Evolutionary conservation across 768 basidiomycete genomes (phyloP), one percentile per base, ranked within the genome.

Genomic region (Hericium alpestre): DNA sequence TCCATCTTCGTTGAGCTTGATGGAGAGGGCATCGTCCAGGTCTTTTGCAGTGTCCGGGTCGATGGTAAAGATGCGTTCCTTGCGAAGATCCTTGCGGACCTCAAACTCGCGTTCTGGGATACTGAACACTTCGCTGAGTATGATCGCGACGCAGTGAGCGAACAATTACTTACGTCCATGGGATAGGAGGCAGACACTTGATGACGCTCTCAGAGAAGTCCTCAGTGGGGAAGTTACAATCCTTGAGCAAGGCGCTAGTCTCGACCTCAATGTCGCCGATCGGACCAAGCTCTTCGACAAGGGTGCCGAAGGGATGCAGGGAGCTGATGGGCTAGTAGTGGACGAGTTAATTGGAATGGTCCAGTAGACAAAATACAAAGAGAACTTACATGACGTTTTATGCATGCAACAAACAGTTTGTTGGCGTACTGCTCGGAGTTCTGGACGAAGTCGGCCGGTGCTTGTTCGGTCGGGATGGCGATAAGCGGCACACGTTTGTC

Each of bases 231-330:
- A 97, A 97, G 72, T 97, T 97, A 78, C 93, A 97, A 70, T 99
- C 96, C 71, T 98, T 98, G 62, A 99, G 77, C 58, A 99, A 75
- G 8, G 96, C 96, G 59, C 91, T 94, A 4, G 95, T 98, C 72
- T 99, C 96, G 8, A 96, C 93, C 71, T 98, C 93, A 53, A 95
- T 86, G 62, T 99, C 91, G n/a, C 96, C 96, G 59, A 99, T 99
- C 18, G 93, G 87, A 48, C 96, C 96, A 52, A 99, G 80, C 69
- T 99, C 94, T 69, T 99, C 96, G 23, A 97, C 96, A 40, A 99
- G 75, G 18, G 95, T 97, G 56, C 96, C 96, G 69, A 99, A 99
- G 9, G 96, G 96, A 79, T 98, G 96, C 15, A 99, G 80, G 40
- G 95, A 98, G 63, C 92, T 95, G 67, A 92, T 91, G 43, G 89